Conservation (phyloP, 2,329 filamentous ascomycete species). For the Cadophora luteo-olivacea region DNA sequence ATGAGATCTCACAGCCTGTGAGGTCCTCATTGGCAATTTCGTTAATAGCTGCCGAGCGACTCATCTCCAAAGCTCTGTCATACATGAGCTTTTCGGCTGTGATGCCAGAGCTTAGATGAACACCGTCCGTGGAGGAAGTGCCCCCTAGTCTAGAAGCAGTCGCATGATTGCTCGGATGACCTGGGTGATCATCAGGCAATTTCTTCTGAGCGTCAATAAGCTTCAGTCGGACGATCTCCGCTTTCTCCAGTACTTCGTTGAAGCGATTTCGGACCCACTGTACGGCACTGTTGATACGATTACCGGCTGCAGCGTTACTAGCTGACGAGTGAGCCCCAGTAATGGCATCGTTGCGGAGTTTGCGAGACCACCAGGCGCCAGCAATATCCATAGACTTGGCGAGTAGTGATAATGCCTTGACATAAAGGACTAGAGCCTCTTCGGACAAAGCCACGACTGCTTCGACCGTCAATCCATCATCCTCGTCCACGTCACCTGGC, state of each 20-base stretch:
- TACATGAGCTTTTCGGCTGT: slow-evolving; percentile 99
- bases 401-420: slow-evolving; percentile 89
- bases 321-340: slow-evolving; percentile 52
- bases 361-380: slow-evolving; percentile 87
- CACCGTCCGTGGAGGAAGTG: slow-evolving; percentile 73
- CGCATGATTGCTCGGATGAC: slow-evolving; percentile 81
- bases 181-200: slow-evolving; percentile 83
- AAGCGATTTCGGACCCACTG: slow-evolving; percentile 95
- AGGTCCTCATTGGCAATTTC: slow-evolving; percentile 94
- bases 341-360: slow-evolving; percentile 68
- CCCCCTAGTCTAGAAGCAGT: slow-evolving; percentile 57
- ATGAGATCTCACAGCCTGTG: slow-evolving; percentile 86
- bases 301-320: slow-evolving; percentile 50
- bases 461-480: slow-evolving; percentile 82
- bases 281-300: slow-evolving; percentile 87
- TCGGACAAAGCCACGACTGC: slow-evolving; percentile 88
- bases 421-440: slow-evolving; percentile 93
- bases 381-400: slow-evolving; percentile 97
- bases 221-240: slow-evolving; percentile 89
- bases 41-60: slow-evolving; percentile 89
- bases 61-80: slow-evolving; percentile 97
- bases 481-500: slow-evolving; percentile 63
- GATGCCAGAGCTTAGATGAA: slow-evolving; percentile 84
- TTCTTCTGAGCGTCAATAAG: slow-evolving; percentile 85
- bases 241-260: slow-evolving; percentile 97